A percentile compares a stretch with the other conserved stretches of the same genome.
phyloP scores from a whole-genome alignment of 176 grass and related monocot genomes.

The Triticum aestivum region DNA sequence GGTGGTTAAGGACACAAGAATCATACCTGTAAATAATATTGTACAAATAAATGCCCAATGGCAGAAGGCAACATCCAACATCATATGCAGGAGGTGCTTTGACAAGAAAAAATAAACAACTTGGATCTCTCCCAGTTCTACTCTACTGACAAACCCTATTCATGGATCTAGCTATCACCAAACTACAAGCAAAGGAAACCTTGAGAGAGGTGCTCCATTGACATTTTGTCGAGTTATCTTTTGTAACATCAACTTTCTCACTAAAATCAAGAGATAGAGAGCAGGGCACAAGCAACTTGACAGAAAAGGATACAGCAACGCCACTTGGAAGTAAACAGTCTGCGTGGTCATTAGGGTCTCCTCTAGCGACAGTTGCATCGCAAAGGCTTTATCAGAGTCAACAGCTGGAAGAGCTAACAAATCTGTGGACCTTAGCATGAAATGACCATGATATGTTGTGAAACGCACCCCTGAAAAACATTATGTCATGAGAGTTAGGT shows the following conservation, averaged over 20 bases:
- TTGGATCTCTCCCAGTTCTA: background rate
- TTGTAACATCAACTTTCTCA: background rate
- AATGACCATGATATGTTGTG: slow-evolving; percentile 95
- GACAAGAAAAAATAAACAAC: background rate
- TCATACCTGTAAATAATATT: slow-evolving; percentile 12
- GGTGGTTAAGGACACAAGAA: slow-evolving; percentile 52
- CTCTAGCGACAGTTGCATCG: slow-evolving; percentile 82
- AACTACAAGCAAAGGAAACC: background rate
- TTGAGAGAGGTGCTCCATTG: background rate
- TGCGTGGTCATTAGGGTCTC: slow-evolving; percentile 88
- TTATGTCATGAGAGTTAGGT: slow-evolving; percentile 23
- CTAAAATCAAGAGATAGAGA: background rate
- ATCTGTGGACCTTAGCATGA: slow-evolving; percentile 96
- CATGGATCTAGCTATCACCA: background rate
- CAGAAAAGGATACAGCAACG: slow-evolving; percentile 84
- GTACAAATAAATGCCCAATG: background rate
- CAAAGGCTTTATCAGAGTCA: slow-evolving; percentile 97
- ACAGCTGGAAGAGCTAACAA: slow-evolving; percentile 97
- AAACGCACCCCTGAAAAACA: slow-evolving; percentile 75
- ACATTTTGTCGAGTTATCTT: background rate
- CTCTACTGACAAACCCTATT: slow-evolving; percentile 13
- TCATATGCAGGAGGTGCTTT: background rate
- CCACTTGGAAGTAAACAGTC: slow-evolving; percentile 96
- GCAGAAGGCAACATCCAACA: background rate
- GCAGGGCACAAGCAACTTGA: slow-evolving; percentile 11